Base-by-base conservation (phyloP, 2,329 filamentous ascomycete genomes). In the Septoria linicola region DNA sequence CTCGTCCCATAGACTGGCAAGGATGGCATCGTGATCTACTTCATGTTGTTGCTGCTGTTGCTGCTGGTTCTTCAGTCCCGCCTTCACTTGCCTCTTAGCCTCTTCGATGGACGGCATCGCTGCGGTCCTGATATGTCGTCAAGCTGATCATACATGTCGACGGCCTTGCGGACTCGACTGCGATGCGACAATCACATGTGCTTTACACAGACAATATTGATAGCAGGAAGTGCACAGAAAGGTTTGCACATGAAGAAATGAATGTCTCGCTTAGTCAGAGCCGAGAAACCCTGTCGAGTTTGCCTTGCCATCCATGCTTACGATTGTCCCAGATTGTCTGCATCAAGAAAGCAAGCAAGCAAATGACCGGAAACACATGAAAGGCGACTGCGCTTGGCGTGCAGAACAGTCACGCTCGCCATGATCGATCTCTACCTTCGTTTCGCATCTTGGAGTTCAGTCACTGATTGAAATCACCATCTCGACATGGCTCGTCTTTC, bases 61-160 rank as follows among this genome's bases (percentile, higher is more conserved):
- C 14, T 51, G 37, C 8, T 53, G 53, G 17, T 41, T 51, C 32
- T 45, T 37, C 43, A 67, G 44, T 13, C 53, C 53, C 30, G 62
- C 62, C 21, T 60, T 59, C 43, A 68, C 65, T 49, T 60, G 59
- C 51, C 59, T 60, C 52, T 62, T 62, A 36, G 56, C 65, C 49
- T 66, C 65, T 51, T 63, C 66, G 46, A 68, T 58, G 19, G 66
- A 67, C 40, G 65, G 66, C 66, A 67, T 67, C 16, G 27, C 49
- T 52, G 57, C 49, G 21, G 55, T 37, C 49, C 25, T 13, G 40
- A 4, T n/a, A 10, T 13, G 6, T 25, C 14, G 6, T 6, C 17
- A 14, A 7, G 14, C 27, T 20, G 3, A 2, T 37, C 31, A 20
- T 31, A 48, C 54, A 59, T 57, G 8, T 49, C 45, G 41, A 32